A percentile compares a stretch with the other conserved stretches of the same genome.
These are phyloP conservation scores for Phytophthora pisi DNA, from an alignment of 352 stramenopile species.

Conservation along the genomic window DNA sequence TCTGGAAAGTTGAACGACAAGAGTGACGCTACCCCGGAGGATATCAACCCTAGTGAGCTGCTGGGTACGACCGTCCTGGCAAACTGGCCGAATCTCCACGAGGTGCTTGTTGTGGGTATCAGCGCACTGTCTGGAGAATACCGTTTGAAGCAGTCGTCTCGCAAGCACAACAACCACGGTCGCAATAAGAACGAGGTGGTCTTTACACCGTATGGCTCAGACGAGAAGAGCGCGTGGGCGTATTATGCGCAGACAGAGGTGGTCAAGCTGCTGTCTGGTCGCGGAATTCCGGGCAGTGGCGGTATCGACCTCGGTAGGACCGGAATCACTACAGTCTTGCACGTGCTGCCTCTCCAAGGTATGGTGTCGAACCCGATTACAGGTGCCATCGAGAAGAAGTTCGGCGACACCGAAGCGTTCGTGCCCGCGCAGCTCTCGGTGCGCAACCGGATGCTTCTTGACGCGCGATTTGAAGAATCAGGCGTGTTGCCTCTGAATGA, in stretches of 20 bases:
- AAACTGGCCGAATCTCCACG: slow-evolving; percentile 99
- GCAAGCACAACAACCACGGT: slow-evolving; percentile 26
- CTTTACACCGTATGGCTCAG: slow-evolving; percentile 50
- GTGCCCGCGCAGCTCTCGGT: slow-evolving; percentile 97
- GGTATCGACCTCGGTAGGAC: slow-evolving; percentile 93
- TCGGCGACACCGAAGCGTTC: slow-evolving; percentile 94
- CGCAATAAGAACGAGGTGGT: slow-evolving; percentile 32
- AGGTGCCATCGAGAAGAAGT: slow-evolving; percentile 95
- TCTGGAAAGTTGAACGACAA: slow-evolving; percentile 27
- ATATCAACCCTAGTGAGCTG: slow-evolving; percentile 49
- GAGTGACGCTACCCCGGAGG: slow-evolving; percentile 23
- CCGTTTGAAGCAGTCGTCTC: slow-evolving; percentile 41
- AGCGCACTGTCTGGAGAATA: slow-evolving; percentile 69
- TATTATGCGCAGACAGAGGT: slow-evolving; percentile 74
- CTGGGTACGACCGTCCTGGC: slow-evolving; percentile 89
- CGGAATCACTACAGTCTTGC: slow-evolving; percentile 67
- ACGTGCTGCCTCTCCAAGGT: slow-evolving; percentile 89
- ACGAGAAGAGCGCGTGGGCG: slow-evolving; percentile 71
- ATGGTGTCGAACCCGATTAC: slow-evolving; percentile 96
- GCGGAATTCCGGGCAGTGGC: slow-evolving; percentile 85
- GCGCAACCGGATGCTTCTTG: slow-evolving; percentile 89
- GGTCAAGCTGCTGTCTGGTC: slow-evolving; percentile 72
- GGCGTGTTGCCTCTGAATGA: slow-evolving; percentile 82
- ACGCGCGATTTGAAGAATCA: slow-evolving; percentile 94
- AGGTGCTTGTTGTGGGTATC: slow-evolving; percentile 90